Base-by-base conservation (phyloP, 352 stramenopile species). In the Phytophthora pseudosyringae region DNA sequence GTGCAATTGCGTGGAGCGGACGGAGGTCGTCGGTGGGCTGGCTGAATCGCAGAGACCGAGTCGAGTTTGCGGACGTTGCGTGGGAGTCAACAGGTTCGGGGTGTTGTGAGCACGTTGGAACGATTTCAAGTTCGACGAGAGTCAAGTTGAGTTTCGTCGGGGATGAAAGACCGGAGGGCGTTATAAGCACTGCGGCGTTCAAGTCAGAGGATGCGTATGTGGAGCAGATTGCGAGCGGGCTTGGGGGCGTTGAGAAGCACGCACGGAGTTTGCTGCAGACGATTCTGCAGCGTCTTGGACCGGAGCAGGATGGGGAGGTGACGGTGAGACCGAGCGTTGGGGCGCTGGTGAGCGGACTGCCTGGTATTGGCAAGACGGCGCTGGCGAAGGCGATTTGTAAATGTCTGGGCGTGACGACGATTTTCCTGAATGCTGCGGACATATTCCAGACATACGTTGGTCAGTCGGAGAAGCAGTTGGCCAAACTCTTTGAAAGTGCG, bases 391-490 rank as follows among this genome's bases (percentile, higher is more conserved):
- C 52, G 0, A 65, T 91, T 32, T 83, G 69, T 36, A 69, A 76
- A 12, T 57, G 39, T 29, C 32, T 89, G 5, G 61, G 62, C 4
- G 74, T 93, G 36, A 67, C 67, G 4, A 61, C 76, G 11, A 69
- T 71, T 26, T 89, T 83, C 21, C 38, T 95, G 15, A 78, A 87
- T 43, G 97, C 94, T 3, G 90, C 96, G 0, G 95, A 99, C 68
- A 89, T 99, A 26, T 98, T 99, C 58, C 91, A 96, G 33, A 98
- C 97, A 43, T 88, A 84, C 41, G 90, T 97, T 12, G 97, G 97
- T 31, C 93, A 99, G 59, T 94, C 86, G 1, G 90, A 97, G 67
- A 76, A 76, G 11, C 64, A 90, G 44, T 67, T 96, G 16, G 65
- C 90, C 26, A 71, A 76, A 28, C 69, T 73, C 0, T 94, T 96